phyloP scores from a whole-genome alignment of 768 basidiomycete genomes.

The Tulasnella calospora region DNA sequence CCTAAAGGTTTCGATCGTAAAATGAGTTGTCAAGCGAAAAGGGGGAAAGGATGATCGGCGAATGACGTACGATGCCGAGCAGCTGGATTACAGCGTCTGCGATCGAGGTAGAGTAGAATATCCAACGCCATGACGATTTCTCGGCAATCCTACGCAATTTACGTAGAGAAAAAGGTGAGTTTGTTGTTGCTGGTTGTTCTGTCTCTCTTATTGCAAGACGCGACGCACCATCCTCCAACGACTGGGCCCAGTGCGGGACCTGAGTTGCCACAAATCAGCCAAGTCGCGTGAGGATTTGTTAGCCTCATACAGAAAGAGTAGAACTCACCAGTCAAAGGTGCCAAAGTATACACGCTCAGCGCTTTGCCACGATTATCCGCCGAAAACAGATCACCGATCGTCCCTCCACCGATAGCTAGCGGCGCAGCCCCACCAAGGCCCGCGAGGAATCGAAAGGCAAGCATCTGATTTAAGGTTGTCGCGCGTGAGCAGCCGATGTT shows the following conservation, averaged over 20 bases:
- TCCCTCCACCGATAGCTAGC: slow-evolving; percentile 60
- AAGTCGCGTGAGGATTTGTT: background rate
- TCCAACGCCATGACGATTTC: slow-evolving; percentile 66
- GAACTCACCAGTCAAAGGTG: slow-evolving; percentile 4
- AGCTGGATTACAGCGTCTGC: slow-evolving; percentile 52
- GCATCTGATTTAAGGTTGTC: slow-evolving; percentile 48
- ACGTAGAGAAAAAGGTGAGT: background rate
- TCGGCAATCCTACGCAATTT: slow-evolving; percentile 45
- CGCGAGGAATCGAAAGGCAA: slow-evolving; percentile 63
- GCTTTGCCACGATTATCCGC: slow-evolving; percentile 33
- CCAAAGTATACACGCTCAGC: slow-evolving; percentile 17
- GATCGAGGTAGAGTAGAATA: slow-evolving; percentile 66
- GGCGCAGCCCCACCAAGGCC: slow-evolving; percentile 73
- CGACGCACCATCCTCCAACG: slow-evolving; percentile 20
- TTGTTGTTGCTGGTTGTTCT: background rate
- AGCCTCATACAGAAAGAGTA: too few relatives aligned
- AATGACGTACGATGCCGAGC: slow-evolving; percentile 41
- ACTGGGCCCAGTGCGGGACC: slow-evolving; percentile 22
- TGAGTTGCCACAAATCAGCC: background rate
- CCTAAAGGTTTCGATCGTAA: slow-evolving; percentile 19
- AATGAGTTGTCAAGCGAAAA: too few relatives aligned
- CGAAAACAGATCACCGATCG: slow-evolving; percentile 33
- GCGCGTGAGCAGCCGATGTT: slow-evolving; percentile 65
- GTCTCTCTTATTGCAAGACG: background rate
- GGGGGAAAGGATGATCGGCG: background rate